Conservation (phyloP, 2,329 filamentous ascomycete genomes). For the Penicillium frequentans region DNA sequence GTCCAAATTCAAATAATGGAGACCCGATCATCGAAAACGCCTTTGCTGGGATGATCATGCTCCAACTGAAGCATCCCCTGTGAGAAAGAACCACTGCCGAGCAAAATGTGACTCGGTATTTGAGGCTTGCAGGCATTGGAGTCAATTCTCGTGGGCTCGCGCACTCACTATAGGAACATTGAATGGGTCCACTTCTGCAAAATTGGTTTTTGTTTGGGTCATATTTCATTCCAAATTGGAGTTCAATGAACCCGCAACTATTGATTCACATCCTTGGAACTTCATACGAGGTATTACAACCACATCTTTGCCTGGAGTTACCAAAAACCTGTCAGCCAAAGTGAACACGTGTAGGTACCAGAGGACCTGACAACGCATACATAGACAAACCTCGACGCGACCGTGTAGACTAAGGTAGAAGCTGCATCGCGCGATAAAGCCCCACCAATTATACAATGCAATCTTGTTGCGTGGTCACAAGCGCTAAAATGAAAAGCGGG, state of each 20-base stretch:
- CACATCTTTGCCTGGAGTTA: background rate
- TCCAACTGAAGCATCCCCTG: too few relatives aligned
- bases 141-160: too few relatives aligned
- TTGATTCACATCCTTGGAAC: background rate
- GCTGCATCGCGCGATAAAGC: background rate
- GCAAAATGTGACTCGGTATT: too few relatives aligned
- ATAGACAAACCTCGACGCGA: background rate
- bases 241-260: background rate
- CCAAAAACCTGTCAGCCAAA: background rate
- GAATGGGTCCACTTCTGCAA: background rate
- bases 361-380: background rate
- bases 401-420: background rate
- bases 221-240: background rate
- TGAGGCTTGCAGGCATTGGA: too few relatives aligned
- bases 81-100: too few relatives aligned
- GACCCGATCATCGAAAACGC: too few relatives aligned
- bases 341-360: background rate
- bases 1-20: too few relatives aligned
- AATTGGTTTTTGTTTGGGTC: background rate
- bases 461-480: background rate
- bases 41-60: too few relatives aligned
- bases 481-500: constrained; percentile 4
- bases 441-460: background rate
- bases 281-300: background rate
- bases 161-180: too few relatives aligned